Base-by-base conservation (phyloP, 192 early-diverging fungal species). In the Mortierella antarctica region DNA sequence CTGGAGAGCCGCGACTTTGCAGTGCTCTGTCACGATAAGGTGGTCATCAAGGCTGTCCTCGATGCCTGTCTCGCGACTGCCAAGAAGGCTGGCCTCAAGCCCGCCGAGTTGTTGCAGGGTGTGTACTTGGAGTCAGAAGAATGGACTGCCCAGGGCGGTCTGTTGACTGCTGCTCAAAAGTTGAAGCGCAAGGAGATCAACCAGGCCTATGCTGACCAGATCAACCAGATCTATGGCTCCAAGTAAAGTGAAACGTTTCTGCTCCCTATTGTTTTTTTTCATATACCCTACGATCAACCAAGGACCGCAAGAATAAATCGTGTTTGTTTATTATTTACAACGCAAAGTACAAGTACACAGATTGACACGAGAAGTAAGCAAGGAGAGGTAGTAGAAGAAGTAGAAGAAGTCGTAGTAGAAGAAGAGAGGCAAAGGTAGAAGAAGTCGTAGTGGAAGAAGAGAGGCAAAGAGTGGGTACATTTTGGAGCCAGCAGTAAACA, bases 91-190 rank as follows among this genome's bases (percentile, higher is more conserved):
- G 87, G 84, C 0, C 81, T 99, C 51, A 91, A 89, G 71, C 81
- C 86, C 7, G 88, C 90, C 13, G 95, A 99, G 76, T 70, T 91
- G 53, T 55, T 97, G 20, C 80, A 86, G 20, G 85, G 84, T 44
- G 82, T 97, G 4, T 82, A 84, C n/a, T 57, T 99, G 17, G 86
- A 84, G 57, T 57, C 68, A 6, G 95, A 93, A 49, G 90, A 94
- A 74, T 99, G 97, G 97, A 96, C 94, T 6, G 87, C 95, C 18
- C 88, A 96, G 84, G 94, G 92, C 76, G 90, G 88, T 1, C 75
- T 92, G 57, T 77, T 95, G 82, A 98, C 97, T 17, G 94, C 97
- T 15, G 95, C 96, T 2, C 92, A 92, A 85, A 97, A 97, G 84
- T 80, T 97, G 40, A 92, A 95, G 48, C 90, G 97, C 41, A 88